These are phyloP conservation scores for Diaporthe capsici DNA, from an alignment of 2,329 filamentous ascomycete species.

Conservation along the genomic window DNA sequence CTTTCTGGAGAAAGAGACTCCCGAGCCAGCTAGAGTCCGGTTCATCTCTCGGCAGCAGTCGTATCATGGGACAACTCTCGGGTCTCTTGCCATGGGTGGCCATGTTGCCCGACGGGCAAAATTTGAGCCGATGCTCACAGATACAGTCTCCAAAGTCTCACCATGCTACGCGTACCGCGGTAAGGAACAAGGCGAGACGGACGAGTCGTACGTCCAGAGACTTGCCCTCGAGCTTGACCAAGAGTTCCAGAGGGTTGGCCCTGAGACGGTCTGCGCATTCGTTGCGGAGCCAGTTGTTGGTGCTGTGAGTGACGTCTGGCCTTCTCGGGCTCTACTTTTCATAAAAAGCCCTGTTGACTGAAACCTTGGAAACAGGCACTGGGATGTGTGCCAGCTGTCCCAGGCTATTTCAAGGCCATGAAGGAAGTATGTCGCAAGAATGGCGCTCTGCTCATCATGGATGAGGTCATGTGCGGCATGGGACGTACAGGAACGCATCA, in stretches of 20 bases:
- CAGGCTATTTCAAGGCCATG: slow-evolving; percentile 69
- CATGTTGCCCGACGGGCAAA: slow-evolving; percentile 71
- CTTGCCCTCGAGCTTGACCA: slow-evolving; percentile 76
- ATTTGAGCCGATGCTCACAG: slow-evolving; percentile 73
- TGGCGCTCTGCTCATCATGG: slow-evolving; percentile 68
- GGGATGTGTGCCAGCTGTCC: slow-evolving; percentile 64
- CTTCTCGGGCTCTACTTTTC: background rate
- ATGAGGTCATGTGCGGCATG: slow-evolving; percentile 79
- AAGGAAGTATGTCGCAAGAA: slow-evolving; percentile 67
- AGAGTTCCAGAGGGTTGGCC: slow-evolving; percentile 75
- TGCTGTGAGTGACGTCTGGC: slow-evolving; percentile 64
- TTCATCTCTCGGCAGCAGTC: slow-evolving; percentile 79
- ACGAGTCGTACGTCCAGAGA: slow-evolving; percentile 70
- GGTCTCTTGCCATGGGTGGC: slow-evolving; percentile 75
- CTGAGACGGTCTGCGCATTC: slow-evolving; percentile 78
- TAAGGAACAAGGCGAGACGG: slow-evolving; percentile 64
- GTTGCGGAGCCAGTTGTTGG: slow-evolving; percentile 82
- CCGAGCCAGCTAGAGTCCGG: slow-evolving; percentile 68
- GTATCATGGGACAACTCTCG: slow-evolving; percentile 81
- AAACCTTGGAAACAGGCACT: slow-evolving; percentile 55
- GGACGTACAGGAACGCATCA: slow-evolving; percentile 73
- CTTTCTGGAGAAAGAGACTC: slow-evolving; percentile 68
- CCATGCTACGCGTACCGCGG: slow-evolving; percentile 77
- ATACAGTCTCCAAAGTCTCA: slow-evolving; percentile 72
- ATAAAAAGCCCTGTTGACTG: background rate